Evolutionary conservation across 805 yeast species (phyloP), one percentile per base, ranked within the genome.

Genomic region (Yamadazyma sp.): DNA sequence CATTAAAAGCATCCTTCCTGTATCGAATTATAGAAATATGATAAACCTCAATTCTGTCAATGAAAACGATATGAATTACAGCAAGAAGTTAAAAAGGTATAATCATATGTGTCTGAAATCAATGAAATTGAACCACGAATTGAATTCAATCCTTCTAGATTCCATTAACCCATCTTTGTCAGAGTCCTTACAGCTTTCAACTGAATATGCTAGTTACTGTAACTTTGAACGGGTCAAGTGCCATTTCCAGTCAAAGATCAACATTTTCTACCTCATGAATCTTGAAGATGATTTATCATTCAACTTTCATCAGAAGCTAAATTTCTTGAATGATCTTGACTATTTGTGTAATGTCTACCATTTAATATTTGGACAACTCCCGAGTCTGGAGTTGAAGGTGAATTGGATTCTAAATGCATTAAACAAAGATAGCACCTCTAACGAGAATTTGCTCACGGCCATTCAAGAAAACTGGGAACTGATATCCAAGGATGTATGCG

Each of bases 401-500:
- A 45, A 52, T 17, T 53, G 58, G 58, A 42, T 52, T 3, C 40
- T 53, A 35, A 47, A 44, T 25, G 44, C 51, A 8, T 38, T 53
- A 31, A 44, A 41, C 29, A 49, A 42, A 23, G 33, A 38, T 18
- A 15, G 6, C 15, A 6, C 6, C 16, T 14, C 18, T 11, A 35
- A 44, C 25, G n/a, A 20, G 10, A 35, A 32, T 2, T 28, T 50
- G 15, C 37, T 37, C 12, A 12, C 30, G 13, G 37, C 41, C 9
- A 38, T 53, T 6, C 50, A 50, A 25, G 15, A 29, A 15, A 45
- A 49, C 32, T 50, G 56, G 57, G 50, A 46, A 18, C 22, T 16
- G 3, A 43, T 47, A 8, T 29, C 28, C 19, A 45, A 42, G 19
- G 49, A 45, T 35, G 40, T 40, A 4, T 19, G 35, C 14, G 27